phyloP scores from a whole-genome alignment of 2,329 filamentous ascomycete species.

The Stachybotrys elegans region DNA sequence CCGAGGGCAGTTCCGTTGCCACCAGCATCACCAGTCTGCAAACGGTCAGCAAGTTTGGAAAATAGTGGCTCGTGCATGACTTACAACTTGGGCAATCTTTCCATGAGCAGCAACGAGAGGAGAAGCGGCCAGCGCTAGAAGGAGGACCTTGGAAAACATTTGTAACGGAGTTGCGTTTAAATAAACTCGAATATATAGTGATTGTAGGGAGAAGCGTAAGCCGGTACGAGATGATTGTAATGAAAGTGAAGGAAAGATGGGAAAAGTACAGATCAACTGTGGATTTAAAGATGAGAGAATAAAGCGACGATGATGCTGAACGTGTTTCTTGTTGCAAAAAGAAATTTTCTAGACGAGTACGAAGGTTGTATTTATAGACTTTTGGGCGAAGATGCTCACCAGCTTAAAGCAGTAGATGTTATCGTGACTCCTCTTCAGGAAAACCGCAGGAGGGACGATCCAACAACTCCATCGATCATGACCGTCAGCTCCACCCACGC shows the following conservation, averaged over 20 bases:
- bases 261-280: neutral
- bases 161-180: neutral
- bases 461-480: neutral
- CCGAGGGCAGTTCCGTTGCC: conserved; percentile 34
- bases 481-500: neutral
- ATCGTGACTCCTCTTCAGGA: neutral
- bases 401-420: neutral
- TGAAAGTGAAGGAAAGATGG: neutral
- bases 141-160: conserved; percentile 2
- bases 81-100: conserved; percentile 16
- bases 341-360: neutral
- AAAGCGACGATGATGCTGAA: neutral
- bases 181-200: neutral
- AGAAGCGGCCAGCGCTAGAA: conserved; percentile 16
- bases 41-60: neutral
- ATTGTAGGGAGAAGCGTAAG: neutral
- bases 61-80: neutral
- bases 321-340: neutral
- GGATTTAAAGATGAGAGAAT: neutral
- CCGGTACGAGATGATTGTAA: neutral
- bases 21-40: conserved; percentile 23
- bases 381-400: neutral
- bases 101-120: conserved; percentile 23
- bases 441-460: neutral
- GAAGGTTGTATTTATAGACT: neutral